These are phyloP conservation scores for Mycena haematopus DNA, from an alignment of 768 basidiomycete species.

Conservation along the genomic window DNA sequence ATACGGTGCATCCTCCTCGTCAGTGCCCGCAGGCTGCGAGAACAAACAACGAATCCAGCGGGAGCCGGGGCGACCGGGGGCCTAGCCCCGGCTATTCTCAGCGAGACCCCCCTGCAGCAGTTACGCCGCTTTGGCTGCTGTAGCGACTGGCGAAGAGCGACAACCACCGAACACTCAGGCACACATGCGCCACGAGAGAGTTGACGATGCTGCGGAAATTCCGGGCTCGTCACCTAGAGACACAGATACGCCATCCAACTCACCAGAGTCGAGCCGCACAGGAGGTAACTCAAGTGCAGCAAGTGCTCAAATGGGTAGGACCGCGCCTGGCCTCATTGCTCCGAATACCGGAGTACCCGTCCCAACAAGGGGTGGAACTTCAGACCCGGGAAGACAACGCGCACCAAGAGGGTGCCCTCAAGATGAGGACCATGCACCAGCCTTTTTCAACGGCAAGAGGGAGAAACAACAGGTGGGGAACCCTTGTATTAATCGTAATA, in stretches of 20 bases:
- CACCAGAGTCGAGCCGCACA: background rate
- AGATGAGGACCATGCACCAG: constrained; percentile 13
- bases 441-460: constrained; percentile 8
- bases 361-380: no score
- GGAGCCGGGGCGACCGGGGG: background rate
- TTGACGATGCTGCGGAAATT: background rate
- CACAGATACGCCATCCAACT: background rate
- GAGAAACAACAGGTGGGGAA: background rate
- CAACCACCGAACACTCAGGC: background rate
- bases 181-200: background rate
- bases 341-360: no score
- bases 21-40: constrained; percentile 9
- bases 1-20: constrained; percentile 1
- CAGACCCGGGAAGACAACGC: background rate
- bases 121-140: background rate
- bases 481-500: constrained; percentile 1
- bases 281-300: background rate
- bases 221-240: background rate
- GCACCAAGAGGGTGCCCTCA: background rate
- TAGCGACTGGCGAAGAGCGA: constrained; percentile 7
- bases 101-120: constrained; percentile 4
- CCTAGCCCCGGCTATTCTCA: constrained; percentile 1
- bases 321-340: background rate
- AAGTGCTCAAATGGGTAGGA: background rate
- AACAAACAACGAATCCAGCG: background rate